Percentiles rank a stretch among this genome's conserved stretches.
These are phyloP conservation scores for Boletus tylopilopsis DNA, from an alignment of 768 basidiomycete genomes.

Conservation along the genomic window DNA sequence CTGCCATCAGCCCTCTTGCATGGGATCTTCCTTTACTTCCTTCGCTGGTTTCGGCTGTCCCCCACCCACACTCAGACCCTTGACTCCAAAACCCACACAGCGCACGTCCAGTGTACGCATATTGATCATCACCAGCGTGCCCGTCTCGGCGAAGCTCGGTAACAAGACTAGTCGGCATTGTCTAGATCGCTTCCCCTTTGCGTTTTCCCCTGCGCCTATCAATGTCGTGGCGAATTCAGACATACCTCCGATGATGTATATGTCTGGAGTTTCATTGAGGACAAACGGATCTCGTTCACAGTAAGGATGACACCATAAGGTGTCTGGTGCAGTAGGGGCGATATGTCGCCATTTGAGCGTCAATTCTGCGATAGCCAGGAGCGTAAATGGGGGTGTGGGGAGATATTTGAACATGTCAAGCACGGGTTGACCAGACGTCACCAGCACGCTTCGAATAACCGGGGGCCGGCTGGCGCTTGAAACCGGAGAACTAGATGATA, in stretches of 20 bases:
- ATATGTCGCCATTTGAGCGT: slow-evolving; percentile 93
- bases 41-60: slow-evolving; percentile 2
- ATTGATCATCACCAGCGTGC: slow-evolving; percentile 76
- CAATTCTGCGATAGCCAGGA: slow-evolving; percentile 67
- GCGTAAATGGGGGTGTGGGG: slow-evolving; percentile 62
- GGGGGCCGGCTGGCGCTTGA: slow-evolving; percentile 13
- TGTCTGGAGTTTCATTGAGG: slow-evolving; percentile 76
- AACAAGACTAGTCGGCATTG: slow-evolving; percentile 74
- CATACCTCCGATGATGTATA: slow-evolving; percentile 94
- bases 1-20: slow-evolving; percentile 24
- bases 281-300: slow-evolving; percentile 86
- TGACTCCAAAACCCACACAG: slow-evolving; percentile 52
- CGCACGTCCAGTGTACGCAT: slow-evolving; percentile 70
- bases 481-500: background rate
- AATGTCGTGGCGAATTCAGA: slow-evolving; percentile 74
- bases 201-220: slow-evolving; percentile 39
- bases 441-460: slow-evolving; percentile 58
- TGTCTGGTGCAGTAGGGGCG: slow-evolving; percentile 98
- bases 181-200: slow-evolving; percentile 26
- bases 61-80: slow-evolving; percentile 29
- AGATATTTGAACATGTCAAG: slow-evolving; percentile 97
- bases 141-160: slow-evolving; percentile 77
- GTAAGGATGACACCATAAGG: slow-evolving; percentile 97
- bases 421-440: slow-evolving; percentile 89
- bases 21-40: slow-evolving; percentile 16